phyloP scores from a whole-genome alignment of 2,329 filamentous ascomycete species.

The Chrysosporium queenslandicum region DNA sequence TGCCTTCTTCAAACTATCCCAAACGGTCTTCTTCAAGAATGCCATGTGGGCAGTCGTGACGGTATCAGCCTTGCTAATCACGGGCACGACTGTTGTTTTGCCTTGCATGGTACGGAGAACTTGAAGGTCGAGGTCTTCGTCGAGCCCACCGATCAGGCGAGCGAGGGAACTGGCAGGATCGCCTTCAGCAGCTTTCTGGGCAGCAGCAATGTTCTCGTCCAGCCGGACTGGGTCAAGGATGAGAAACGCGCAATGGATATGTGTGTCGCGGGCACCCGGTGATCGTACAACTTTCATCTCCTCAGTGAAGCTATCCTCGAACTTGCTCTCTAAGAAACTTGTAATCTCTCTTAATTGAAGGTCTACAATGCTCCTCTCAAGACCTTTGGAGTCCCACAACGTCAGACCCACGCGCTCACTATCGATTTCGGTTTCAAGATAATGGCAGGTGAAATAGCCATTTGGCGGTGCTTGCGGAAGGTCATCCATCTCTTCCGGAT shows the following conservation, averaged over 20 bases:
- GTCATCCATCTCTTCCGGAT: slow-evolving; percentile 49
- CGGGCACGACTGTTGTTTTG: slow-evolving; percentile 89
- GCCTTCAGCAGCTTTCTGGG: slow-evolving; percentile 49
- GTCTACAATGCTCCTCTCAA: slow-evolving; percentile 92
- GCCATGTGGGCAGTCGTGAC: slow-evolving; percentile 93
- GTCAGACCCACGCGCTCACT: slow-evolving; percentile 84
- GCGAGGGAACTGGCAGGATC: slow-evolving; percentile 39
- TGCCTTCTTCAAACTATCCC: slow-evolving; percentile 73
- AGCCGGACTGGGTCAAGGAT: slow-evolving; percentile 79
- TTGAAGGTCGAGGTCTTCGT: slow-evolving; percentile 83
- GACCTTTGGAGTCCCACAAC: slow-evolving; percentile 88
- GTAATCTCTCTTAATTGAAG: slow-evolving; percentile 87
- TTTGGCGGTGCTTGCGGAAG: slow-evolving; percentile 46
- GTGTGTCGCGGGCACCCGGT: slow-evolving; percentile 85
- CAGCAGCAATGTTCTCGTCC: slow-evolving; percentile 66
- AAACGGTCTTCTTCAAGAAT: slow-evolving; percentile 81
- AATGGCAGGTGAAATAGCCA: slow-evolving; percentile 71
- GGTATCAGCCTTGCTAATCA: slow-evolving; percentile 94
- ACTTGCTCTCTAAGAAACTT: slow-evolving; percentile 91
- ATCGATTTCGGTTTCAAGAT: slow-evolving; percentile 89
- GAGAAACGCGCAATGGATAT: slow-evolving; percentile 92
- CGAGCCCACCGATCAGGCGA: slow-evolving; percentile 55
- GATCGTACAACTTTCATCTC: slow-evolving; percentile 96
- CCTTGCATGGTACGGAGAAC: slow-evolving; percentile 78
- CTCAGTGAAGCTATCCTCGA: slow-evolving; percentile 93